Conservation (phyloP, 371 early-diverging fungal species). For the Apophysomyces sp. region DNA sequence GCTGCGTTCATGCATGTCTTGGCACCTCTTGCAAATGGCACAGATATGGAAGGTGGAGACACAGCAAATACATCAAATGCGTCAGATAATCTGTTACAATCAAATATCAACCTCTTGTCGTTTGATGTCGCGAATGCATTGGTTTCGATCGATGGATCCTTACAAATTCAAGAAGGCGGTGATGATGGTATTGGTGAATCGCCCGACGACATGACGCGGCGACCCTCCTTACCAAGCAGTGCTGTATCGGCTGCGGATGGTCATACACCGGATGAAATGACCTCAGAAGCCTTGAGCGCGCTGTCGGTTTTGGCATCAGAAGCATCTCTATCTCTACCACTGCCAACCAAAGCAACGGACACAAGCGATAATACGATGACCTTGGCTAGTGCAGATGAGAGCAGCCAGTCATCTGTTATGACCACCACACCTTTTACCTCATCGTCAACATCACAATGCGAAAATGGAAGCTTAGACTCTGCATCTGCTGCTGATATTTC, state of each 20-base stretch:
- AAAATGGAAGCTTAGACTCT: not conserved
- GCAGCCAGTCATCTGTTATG: not conserved
- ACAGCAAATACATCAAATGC: not conserved
- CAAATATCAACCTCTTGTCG: constrained; percentile 3
- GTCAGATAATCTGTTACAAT: not conserved
- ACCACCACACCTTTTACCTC: not conserved
- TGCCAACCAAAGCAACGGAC: constrained; percentile 12
- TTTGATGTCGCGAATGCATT: not conserved
- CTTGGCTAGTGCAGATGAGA: not conserved
- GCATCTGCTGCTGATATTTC: not conserved
- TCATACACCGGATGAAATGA: constrained; percentile 17
- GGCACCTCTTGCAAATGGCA: constrained; percentile 15
- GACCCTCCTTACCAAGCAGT: constrained; percentile 40
- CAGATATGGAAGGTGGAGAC: not conserved
- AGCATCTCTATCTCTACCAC: constrained; percentile 13
- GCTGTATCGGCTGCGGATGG: constrained; percentile 30
- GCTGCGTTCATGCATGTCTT: constrained; percentile 38
- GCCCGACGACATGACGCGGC: constrained; percentile 14
- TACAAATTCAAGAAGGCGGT: not conserved
- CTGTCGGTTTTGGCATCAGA: constrained; percentile 21
- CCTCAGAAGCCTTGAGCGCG: constrained; percentile 28
- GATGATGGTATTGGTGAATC: not conserved
- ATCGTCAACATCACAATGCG: no score
- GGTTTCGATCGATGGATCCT: not conserved
- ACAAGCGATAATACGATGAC: not conserved